Evolutionary conservation across 2,329 filamentous ascomycete genomes (phyloP).

Genomic region (Talaromyces sp.): DNA sequence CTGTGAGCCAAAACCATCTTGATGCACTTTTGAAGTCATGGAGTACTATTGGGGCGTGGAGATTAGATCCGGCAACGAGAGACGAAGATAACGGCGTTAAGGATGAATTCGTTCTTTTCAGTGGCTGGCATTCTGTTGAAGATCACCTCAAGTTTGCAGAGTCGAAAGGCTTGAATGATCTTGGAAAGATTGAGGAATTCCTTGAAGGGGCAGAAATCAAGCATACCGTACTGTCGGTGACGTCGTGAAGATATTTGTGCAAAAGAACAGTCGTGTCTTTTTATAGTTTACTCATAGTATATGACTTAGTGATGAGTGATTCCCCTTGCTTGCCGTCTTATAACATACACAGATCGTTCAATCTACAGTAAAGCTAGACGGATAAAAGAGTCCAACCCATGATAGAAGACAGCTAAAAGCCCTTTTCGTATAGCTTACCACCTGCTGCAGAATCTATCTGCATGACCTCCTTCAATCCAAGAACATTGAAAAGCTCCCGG

Average conservation of each 20-base stretch:
- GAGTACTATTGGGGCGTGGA: slow-evolving; percentile 37
- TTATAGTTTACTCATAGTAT: background rate
- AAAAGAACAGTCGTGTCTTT: background rate
- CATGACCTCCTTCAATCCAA: slow-evolving; percentile 30
- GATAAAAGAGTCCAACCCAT: background rate
- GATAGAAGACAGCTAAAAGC: slow-evolving; percentile 13
- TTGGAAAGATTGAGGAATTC: slow-evolving; percentile 24
- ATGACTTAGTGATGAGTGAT: too few relatives aligned
- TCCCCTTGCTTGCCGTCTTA: too few relatives aligned
- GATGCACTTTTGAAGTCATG: slow-evolving; percentile 29
- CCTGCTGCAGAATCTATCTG: slow-evolving; percentile 31
- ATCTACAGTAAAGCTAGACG: background rate
- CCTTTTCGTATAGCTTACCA: slow-evolving; percentile 19
- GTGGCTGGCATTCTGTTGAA: slow-evolving; percentile 37
- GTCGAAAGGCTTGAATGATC: slow-evolving; percentile 32
- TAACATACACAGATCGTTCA: background rate
- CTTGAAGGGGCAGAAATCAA: slow-evolving; percentile 29
- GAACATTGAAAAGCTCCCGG: slow-evolving; percentile 30
- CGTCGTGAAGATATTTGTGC: background rate
- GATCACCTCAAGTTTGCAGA: slow-evolving; percentile 36
- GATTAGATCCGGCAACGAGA: slow-evolving; percentile 32
- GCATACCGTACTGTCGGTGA: slow-evolving; percentile 20
- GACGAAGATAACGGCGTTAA: slow-evolving; percentile 20
- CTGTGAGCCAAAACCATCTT: slow-evolving; percentile 26
- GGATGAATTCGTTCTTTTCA: slow-evolving; percentile 45